Evolutionary conservation across 2,329 filamentous ascomycete species (phyloP), one percentile per base, ranked within the genome.

Genomic region (Alternaria brassicae): DNA sequence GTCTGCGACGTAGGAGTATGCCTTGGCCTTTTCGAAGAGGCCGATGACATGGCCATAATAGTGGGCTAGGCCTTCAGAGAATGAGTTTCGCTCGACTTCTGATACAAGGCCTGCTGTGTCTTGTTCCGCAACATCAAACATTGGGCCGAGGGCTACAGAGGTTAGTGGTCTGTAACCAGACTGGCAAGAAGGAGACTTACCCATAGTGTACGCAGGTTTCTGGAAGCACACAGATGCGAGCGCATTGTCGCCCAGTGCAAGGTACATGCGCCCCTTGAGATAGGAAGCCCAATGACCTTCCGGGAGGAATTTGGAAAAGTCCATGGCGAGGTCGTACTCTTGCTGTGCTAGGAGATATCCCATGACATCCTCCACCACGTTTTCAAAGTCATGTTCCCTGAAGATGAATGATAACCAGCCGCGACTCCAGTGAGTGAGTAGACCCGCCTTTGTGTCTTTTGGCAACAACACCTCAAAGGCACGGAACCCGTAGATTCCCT

Each of bases 21-120:
- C 88, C 67, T 89, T 90, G 41, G 87, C 85, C 67, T 86, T 86
- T 74, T 97, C 93, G 72, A 91, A 98, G 1, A 99, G 83, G 19
- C 87, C 84, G 12, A 93, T 86, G 50, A 98, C 86, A 75, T 99
- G 95, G 40, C 89, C 88, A 77, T 96, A 96, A 79, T 97, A 99
- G 63, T 86, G 88, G 5, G 92, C 86, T 39, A 93, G 83, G 2
- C 94, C 95, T 56, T 87, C 86, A 72, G 93, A 84, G 72, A 90
- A 88, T 52, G 75, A 81, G 53, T 83, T 81, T 12, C 89, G 89
- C 66, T 97, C 92, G 2, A 89, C 87, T 23, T 92, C 87, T 53
- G 91, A 88, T 21, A 98, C 83, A 13, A 97, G 85, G 41, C 52
- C 59, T 41, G 82, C 80, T 7, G 81, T 84, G 60, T 83, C 80